These are phyloP conservation scores for Pyronema domesticum DNA, from an alignment of 495 filamentous ascomycete species.

Conservation along the genomic window DNA sequence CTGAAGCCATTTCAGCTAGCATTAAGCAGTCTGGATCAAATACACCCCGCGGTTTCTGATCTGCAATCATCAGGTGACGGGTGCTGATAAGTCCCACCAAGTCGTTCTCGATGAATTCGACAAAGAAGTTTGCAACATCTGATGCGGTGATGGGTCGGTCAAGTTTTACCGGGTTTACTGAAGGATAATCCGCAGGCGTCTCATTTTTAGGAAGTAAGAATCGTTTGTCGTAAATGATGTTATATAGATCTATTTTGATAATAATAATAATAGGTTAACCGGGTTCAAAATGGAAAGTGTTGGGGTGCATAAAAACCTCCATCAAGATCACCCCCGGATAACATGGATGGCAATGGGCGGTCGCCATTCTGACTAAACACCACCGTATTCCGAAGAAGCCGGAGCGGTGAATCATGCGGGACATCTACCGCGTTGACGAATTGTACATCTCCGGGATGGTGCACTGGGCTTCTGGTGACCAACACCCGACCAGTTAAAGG, in stretches of 20 bases:
- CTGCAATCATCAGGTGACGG: constrained; percentile 49
- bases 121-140: constrained; percentile 63
- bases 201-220: constrained; percentile 30
- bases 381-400: constrained; percentile 48
- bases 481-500: constrained; percentile 28
- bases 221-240: constrained; percentile 47
- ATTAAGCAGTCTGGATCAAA: constrained; percentile 37
- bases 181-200: constrained; percentile 48
- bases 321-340: constrained; percentile 69
- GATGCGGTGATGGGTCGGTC: constrained; percentile 33
- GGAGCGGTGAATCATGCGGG: constrained; percentile 43
- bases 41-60: constrained; percentile 39
- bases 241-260: constrained; percentile 45
- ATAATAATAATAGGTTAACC: no score
- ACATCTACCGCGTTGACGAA: constrained; percentile 33
- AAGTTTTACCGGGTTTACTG: constrained; percentile 36
- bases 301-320: constrained; percentile 25
- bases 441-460: constrained; percentile 66
- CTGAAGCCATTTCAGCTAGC: constrained; percentile 54
- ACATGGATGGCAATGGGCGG: constrained; percentile 56
- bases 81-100: constrained; percentile 51
- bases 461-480: constrained; percentile 53
- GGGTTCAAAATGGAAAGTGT: not conserved
- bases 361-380: constrained; percentile 51
- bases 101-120: constrained; percentile 64